Conservation (phyloP, 805 yeast genomes). For the Saccharomycopsis babjevae region DNA sequence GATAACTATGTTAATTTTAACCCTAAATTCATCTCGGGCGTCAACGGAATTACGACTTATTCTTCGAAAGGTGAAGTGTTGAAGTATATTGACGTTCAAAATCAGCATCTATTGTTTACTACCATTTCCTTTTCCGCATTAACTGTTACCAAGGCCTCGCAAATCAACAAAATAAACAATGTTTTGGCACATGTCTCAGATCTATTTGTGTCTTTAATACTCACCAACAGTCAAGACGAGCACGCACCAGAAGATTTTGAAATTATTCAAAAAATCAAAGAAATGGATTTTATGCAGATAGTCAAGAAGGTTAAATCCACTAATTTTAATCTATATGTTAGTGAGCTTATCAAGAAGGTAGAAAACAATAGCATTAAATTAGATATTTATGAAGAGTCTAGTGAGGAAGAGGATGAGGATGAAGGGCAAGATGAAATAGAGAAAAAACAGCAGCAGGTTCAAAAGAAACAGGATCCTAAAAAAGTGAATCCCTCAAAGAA, state of each 20-base stretch:
- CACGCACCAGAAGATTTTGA: slow-evolving; percentile 34
- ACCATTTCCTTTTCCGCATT: slow-evolving; percentile 7
- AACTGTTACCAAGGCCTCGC: slow-evolving; percentile 2
- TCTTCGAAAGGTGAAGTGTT: slow-evolving; percentile 10
- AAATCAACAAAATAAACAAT: slow-evolving; percentile 3
- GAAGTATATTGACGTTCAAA: slow-evolving; percentile 9
- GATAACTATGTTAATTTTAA: slow-evolving; percentile 8
- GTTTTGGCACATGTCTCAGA: slow-evolving; percentile 9
- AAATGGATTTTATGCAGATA: slow-evolving; percentile 31
- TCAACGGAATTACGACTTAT: slow-evolving; percentile 7
- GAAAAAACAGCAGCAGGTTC: background rate
- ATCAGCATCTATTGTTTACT: slow-evolving; percentile 6
- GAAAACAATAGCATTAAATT: slow-evolving; percentile 16
- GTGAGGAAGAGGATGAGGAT: slow-evolving; percentile 9
- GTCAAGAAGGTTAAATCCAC: slow-evolving; percentile 16
- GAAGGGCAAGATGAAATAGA: slow-evolving; percentile 5
- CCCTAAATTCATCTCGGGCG: background rate
- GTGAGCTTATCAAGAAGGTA: slow-evolving; percentile 21
- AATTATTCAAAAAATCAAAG: slow-evolving; percentile 36
- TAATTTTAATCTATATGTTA: slow-evolving; percentile 17
- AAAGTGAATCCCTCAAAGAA: background rate
- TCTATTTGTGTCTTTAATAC: slow-evolving; percentile 30
- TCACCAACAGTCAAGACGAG: slow-evolving; percentile 24
- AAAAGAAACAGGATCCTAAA: background rate
- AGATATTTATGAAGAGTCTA: slow-evolving; percentile 19